phyloP scores from a whole-genome alignment of 208 protist genomes.

The Leishmania tarentolae region DNA sequence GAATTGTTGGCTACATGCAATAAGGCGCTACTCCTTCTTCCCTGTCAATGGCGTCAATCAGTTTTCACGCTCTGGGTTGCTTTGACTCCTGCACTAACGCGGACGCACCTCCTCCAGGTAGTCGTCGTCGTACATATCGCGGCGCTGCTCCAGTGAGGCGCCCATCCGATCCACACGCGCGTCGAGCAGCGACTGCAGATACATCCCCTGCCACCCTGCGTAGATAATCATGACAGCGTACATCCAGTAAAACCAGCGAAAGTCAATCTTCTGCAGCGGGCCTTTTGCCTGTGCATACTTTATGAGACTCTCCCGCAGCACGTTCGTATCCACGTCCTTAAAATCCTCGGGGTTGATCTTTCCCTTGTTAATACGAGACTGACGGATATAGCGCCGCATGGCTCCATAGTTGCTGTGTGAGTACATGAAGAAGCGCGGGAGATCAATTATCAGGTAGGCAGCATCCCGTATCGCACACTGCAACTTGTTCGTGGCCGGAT shows the following conservation, averaged over 20 bases:
- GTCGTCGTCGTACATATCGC: slow-evolving; percentile 79
- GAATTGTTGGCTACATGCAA: not conserved
- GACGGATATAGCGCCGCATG: slow-evolving; percentile 77
- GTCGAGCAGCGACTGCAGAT: slow-evolving; percentile 60
- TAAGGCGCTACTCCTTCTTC: not conserved
- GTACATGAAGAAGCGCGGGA: slow-evolving; percentile 75
- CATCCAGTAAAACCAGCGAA: slow-evolving; percentile 86
- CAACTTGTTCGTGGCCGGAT: slow-evolving; percentile 63
- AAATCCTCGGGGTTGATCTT: slow-evolving; percentile 87
- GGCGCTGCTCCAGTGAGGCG: slow-evolving; percentile 60
- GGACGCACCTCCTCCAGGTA: slow-evolving; percentile 84
- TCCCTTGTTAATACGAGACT: slow-evolving; percentile 78
- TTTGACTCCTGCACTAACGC: slow-evolving; percentile 23
- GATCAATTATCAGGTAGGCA: slow-evolving; percentile 65
- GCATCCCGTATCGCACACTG: slow-evolving; percentile 75
- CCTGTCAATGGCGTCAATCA: not conserved
- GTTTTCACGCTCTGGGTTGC: not conserved
- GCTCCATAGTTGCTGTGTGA: slow-evolving; percentile 79
- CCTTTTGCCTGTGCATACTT: slow-evolving; percentile 73
- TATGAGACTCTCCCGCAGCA: slow-evolving; percentile 73
- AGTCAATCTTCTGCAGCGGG: slow-evolving; percentile 83
- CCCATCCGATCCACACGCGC: slow-evolving; percentile 63
- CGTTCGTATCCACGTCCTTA: slow-evolving; percentile 80
- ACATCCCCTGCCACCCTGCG: slow-evolving; percentile 65
- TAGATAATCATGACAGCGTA: slow-evolving; percentile 85